Evolutionary conservation across 108 stramenopile genomes (phyloP).

Genomic region (Fistulifera pelliculosa): DNA sequence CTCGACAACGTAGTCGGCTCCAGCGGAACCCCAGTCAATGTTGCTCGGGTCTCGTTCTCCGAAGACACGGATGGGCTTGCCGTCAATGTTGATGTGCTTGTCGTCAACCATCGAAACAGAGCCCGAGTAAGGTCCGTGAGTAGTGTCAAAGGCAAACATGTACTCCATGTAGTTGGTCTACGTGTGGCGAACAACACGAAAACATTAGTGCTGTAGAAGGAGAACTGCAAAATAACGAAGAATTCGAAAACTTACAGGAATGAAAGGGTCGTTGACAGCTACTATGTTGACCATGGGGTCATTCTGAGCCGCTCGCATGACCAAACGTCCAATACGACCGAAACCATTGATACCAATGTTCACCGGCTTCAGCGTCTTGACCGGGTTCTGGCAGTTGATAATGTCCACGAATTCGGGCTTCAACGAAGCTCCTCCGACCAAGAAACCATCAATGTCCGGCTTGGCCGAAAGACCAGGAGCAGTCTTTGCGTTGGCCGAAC

Average conservation of each 20-base stretch:
- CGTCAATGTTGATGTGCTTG: conserved; percentile 52
- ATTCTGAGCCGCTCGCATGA: conserved; percentile 88
- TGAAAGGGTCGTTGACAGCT: conserved; percentile 95
- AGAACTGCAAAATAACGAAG: background rate
- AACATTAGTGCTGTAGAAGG: background rate
- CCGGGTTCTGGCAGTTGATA: conserved; percentile 73
- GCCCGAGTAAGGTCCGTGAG: conserved; percentile 83
- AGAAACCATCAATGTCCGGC: conserved; percentile 99
- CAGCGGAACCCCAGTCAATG: conserved; percentile 87
- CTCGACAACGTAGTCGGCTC: conserved; percentile 94
- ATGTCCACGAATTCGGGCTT: conserved; percentile 96
- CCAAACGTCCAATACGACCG: conserved; percentile 98
- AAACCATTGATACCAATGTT: conserved; percentile 95
- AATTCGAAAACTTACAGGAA: conserved; percentile 33
- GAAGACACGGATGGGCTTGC: conserved; percentile 81
- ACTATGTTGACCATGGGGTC: conserved; percentile 88
- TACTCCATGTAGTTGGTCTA: conserved; percentile 77
- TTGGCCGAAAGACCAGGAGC: conserved; percentile 90
- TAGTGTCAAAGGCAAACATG: conserved; percentile 94
- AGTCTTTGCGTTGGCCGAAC: conserved; percentile 83
- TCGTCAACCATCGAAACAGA: conserved; percentile 55
- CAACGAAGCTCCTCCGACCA: conserved; percentile 98
- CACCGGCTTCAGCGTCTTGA: conserved; percentile 54
- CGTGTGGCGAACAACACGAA: conserved; percentile 13
- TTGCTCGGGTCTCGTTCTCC: conserved; percentile 92